A percentile compares a stretch with the other conserved stretches of the same genome.
Evolutionary conservation across 768 basidiomycete species (phyloP).

Genomic region (Leccinum incarnatum): DNA sequence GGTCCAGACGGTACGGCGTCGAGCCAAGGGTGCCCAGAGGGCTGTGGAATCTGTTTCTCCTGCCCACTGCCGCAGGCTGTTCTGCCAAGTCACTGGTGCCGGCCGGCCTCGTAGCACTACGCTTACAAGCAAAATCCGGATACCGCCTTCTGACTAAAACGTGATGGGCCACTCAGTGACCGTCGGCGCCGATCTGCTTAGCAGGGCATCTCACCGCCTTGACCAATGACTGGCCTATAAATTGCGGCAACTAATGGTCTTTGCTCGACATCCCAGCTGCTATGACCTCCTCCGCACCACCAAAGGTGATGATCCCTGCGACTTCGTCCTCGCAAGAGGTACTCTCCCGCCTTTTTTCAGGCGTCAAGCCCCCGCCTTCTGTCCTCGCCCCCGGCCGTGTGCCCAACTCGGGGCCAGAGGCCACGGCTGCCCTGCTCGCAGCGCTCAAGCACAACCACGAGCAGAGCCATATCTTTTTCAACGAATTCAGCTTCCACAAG

Average conservation of each 20-base stretch:
- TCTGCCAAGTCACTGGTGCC: too few relatives aligned
- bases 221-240: conserved; percentile 4
- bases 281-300: conserved; percentile 29
- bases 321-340: conserved; percentile 19
- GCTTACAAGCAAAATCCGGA: too few relatives aligned
- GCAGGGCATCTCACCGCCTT: neutral
- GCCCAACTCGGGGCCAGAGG: conserved; percentile 39
- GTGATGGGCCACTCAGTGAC: too few relatives aligned
- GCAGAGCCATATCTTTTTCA: conserved; percentile 54
- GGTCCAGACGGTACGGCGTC: too few relatives aligned
- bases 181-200: too few relatives aligned
- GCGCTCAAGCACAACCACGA: conserved; percentile 52
- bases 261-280: neutral
- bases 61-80: too few relatives aligned
- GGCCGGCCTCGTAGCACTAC: too few relatives aligned
- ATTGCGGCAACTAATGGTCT: neutral
- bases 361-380: conserved; percentile 31
- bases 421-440: conserved; percentile 38
- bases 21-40: too few relatives aligned
- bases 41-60: too few relatives aligned
- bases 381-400: conserved; percentile 35
- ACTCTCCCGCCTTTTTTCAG: conserved; percentile 33
- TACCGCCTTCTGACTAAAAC: too few relatives aligned
- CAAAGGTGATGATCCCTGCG: conserved; percentile 19
- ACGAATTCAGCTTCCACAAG: conserved; percentile 36